A percentile compares a stretch with the other conserved stretches of the same genome.
Evolutionary conservation across 2,329 filamentous ascomycete species (phyloP).

Genomic region (Cladobotryum mycophilum): DNA sequence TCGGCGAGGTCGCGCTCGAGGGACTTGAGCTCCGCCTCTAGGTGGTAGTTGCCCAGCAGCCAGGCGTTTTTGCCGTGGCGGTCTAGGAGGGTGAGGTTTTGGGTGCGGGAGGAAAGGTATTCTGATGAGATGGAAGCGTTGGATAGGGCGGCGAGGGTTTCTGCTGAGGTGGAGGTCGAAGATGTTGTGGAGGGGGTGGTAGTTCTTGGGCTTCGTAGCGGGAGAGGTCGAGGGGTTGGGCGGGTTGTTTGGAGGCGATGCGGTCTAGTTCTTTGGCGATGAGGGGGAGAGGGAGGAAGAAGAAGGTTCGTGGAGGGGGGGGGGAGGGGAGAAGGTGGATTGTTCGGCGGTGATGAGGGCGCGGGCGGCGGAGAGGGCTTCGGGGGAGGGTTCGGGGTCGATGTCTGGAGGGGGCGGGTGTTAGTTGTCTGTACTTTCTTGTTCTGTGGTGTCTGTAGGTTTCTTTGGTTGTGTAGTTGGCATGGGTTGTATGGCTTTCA

Average conservation of each 20-base stretch:
- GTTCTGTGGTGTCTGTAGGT: too few species aligned
- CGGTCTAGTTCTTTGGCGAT: conserved; percentile 64
- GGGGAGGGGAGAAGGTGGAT: conserved; percentile 31
- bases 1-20: conserved; percentile 71
- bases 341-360: conserved; percentile 65
- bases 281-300: conserved; percentile 61
- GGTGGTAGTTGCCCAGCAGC: conserved; percentile 75
- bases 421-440: conserved; percentile 18
- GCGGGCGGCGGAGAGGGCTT: conserved; percentile 59
- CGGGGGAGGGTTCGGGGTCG: conserved; percentile 62
- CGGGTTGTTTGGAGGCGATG: conserved; percentile 39
- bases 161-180: conserved; percentile 4
- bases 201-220: conserved; percentile 75
- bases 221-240: conserved; percentile 58
- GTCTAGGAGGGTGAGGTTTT: conserved; percentile 67
- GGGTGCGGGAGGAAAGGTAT: conserved; percentile 46
- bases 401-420: conserved; percentile 56
- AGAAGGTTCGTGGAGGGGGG: conserved; percentile 36
- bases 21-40: conserved; percentile 59
- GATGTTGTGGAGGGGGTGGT: too few species aligned
- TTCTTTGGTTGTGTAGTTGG: too few species aligned
- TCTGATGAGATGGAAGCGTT: conserved; percentile 42
- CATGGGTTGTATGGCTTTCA: too few species aligned
- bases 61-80: conserved; percentile 83
- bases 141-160: conserved; percentile 36